Evolutionary conservation across 164 flowering plant species (phyloP).

Genomic region (Stephania yunnanensis): DNA sequence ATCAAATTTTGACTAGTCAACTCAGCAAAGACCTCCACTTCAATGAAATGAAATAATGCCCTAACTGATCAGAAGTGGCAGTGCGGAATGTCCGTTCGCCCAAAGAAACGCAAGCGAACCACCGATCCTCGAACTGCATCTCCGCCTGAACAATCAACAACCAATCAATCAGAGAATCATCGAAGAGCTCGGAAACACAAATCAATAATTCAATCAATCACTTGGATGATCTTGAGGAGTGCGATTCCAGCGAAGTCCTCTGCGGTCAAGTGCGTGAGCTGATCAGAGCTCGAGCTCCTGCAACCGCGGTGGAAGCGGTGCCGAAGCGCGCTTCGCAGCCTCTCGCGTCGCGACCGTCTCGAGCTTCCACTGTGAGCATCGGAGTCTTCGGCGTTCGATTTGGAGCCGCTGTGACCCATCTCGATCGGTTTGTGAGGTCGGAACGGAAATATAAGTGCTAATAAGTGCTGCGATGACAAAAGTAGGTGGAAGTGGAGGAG

Average conservation of each 20-base stretch:
- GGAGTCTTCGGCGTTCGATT: not conserved
- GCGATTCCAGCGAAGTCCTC: slow-evolving; percentile 77
- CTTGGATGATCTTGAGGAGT: slow-evolving; percentile 41
- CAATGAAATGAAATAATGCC: not conserved
- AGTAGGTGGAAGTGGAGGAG: not conserved
- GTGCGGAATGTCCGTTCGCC: slow-evolving; percentile 90
- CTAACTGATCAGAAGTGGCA: slow-evolving; percentile 57
- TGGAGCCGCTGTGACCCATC: slow-evolving; percentile 41
- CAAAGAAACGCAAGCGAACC: slow-evolving; percentile 82
- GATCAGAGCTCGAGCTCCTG: slow-evolving; percentile 9
- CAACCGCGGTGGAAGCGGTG: slow-evolving; percentile 10
- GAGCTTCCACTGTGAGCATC: slow-evolving; percentile 6
- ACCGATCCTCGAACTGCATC: slow-evolving; percentile 86
- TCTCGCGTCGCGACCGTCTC: slow-evolving; percentile 13
- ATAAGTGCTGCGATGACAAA: too few species aligned
- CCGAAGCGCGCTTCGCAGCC: slow-evolving; percentile 23
- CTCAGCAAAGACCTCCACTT: too few species aligned
- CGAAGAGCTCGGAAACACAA: too few species aligned
- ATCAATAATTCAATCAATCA: slow-evolving; percentile 10
- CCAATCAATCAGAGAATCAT: not conserved
- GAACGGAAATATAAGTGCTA: too few species aligned
- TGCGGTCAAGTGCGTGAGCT: slow-evolving; percentile 17
- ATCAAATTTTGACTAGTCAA: too few species aligned
- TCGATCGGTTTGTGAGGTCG: not conserved
- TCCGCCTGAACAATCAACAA: slow-evolving; percentile 49